Evolutionary conservation across 352 stramenopile species (phyloP), one percentile per base, ranked within the genome.

Genomic region (Pythium scleroteichum): DNA sequence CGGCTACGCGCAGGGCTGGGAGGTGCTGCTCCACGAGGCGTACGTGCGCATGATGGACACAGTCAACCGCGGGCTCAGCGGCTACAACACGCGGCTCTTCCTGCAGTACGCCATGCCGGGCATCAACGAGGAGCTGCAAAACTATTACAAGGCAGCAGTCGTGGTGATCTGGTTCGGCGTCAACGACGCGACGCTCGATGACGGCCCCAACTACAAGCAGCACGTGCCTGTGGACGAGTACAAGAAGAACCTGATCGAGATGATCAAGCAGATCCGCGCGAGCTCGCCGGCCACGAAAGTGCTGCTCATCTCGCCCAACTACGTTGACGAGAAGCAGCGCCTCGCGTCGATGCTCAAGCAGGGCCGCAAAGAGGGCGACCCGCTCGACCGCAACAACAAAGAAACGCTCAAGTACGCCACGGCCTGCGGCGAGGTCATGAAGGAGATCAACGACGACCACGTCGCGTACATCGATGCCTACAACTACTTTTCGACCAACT

Each of bases 151-250:
- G 12, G 24, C 53, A 4, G 44, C 32, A 3, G 27, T 53, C n/a
- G 45, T 53, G 6, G 35, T 47, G 4, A 9, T 88, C 13, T 88
- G 72, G 68, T 65, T 87, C 2, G 81, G 78, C 22, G 71, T 76
- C 19, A 90, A 88, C 61, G 81, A 90, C 48, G 78, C 81, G 2
- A 72, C 74, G 14, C 62, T 87, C 14, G 14, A 53, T 2, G 49
- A 78, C 24, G 79, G 79, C 19, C 48, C 59, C 4, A 67, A 66
- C 20, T 46, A 52, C n/a, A 58, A 57, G 16, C 72, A 86, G 44
- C 68, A 88, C 53, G 75, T 90, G 23, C 68, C 73, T 3, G 12
- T 88, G 2, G 73, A 74, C 19, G 66, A 71, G 26, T 90, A 81
- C 65, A 35, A 47, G 4, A 19, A 47, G 8, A 88, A 90, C 53